Base-by-base conservation (phyloP, 2,329 filamentous ascomycete genomes). In the Pseudohalonectria lignicola region DNA sequence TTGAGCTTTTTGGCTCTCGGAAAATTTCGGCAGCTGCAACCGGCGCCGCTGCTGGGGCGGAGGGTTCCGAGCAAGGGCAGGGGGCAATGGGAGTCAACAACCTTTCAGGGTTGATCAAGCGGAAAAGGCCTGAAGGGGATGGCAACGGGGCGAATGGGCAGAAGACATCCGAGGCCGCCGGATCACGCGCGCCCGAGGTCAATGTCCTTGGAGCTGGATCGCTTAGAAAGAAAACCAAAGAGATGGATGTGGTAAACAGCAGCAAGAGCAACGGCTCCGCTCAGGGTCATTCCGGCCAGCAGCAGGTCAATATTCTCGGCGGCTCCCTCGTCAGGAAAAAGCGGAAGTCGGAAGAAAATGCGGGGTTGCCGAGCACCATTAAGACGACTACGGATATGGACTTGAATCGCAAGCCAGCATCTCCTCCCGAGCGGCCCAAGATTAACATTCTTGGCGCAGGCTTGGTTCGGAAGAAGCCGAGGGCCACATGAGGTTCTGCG, bases 401-500 rank as follows among this genome's bases (percentile, higher is more conserved):
- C n/a, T n/a, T n/a, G n/a, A n/a, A n/a, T n/a, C n/a, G n/a, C n/a
- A n/a, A n/a, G n/a, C n/a, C n/a, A n/a, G n/a, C n/a, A n/a, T n/a
- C n/a, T n/a, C n/a, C n/a, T n/a, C n/a, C n/a, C n/a, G n/a, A 47
- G 28, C 19, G 21, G n/a, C 39, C 39, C 15, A 37, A 37, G 4
- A 55, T 60, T 1, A 62, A 59, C 18, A 53, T 53, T 1, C 49
- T 67, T 6, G 55, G 54, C 12, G 49, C 48, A 13, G 59, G 56
- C 2, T 45, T 69, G 11, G 58, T 75, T 30, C 59, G 66, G 40
- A 76, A 69, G 55, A 76, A 71, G 54, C 57, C 57, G 26, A 73
- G 69, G 47, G 51, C 47, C 2, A 26, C 23, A 26, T 8, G 23
- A 26, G n/a, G n/a, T n/a, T n/a, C n/a, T n/a, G n/a, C n/a, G n/a